Evolutionary conservation across 495 filamentous ascomycete species (phyloP), one percentile per base, ranked within the genome.

Genomic region (Penicillium macrosclerotiorum): DNA sequence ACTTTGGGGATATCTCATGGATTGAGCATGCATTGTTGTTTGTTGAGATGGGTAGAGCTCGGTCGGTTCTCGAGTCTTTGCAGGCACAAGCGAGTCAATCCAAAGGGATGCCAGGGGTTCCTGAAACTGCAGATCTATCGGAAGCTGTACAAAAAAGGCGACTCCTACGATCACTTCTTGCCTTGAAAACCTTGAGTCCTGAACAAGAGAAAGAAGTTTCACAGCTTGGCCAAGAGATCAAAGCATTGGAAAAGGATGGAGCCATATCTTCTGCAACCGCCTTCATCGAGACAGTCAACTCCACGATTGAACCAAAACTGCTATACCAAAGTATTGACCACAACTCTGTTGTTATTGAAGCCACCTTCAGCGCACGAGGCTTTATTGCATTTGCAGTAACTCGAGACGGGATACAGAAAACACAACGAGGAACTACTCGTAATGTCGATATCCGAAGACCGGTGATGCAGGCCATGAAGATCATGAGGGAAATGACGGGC

Each of bases 21-120:
- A 37, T 8, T 12, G 59, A 62, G 11, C 59, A 62, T 51, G 59
- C 59, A 9, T 34, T 62, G 14, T 37, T 62, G 5, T 62, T 62
- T 39, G 32, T 57, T 8, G 59, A 62, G 35, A 53, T 54, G 36
- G 43, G 40, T 17, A 45, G 59, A 32, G 59, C 59, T 23, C 47
- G 52, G 3, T 45, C 59, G 3, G 52, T 62, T 0, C 51, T 62
- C 4, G 59, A 59, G 7, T 54, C 55, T 30, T 34, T 59, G 17
- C 34, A 45, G 18, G 25, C 47, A 11, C 51, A 56, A 31, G 33
- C 56, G 13, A 33, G 44, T 13, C 30, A 37, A 31, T 38, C 16
- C 2, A 31, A 14, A 31, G 37, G 16, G 9, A 24, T 37, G 8
- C 8, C 34, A 6, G 27, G 11, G 0, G 39, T 14, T 16, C 30